phyloP scores from a whole-genome alignment of 768 basidiomycete species.

The Leccinum obscurum region DNA sequence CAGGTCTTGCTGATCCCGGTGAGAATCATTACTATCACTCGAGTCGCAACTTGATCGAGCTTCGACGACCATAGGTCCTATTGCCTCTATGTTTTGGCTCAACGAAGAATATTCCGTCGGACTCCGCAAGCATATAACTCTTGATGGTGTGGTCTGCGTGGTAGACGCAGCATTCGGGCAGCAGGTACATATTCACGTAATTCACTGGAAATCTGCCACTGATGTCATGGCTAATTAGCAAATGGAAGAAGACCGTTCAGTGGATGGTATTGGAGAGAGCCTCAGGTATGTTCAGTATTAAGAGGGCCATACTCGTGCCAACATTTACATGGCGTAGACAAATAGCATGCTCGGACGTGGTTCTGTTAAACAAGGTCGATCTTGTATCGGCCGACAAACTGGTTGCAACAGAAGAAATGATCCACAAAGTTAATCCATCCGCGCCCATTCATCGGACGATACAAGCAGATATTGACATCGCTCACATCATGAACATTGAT shows the following conservation, averaged over 20 bases:
- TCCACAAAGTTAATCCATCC: slow-evolving; percentile 78
- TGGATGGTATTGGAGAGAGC: slow-evolving; percentile 73
- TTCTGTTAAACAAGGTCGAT: slow-evolving; percentile 91
- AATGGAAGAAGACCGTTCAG: slow-evolving; percentile 76
- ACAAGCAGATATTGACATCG: slow-evolving; percentile 71
- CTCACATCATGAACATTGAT: slow-evolving; percentile 73
- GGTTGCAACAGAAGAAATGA: slow-evolving; percentile 50
- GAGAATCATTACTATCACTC: slow-evolving; percentile 10
- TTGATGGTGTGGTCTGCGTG: slow-evolving; percentile 92
- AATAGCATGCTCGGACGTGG: slow-evolving; percentile 88
- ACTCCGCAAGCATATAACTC: slow-evolving; percentile 64
- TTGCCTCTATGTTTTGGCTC: slow-evolving; percentile 84
- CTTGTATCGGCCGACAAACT: slow-evolving; percentile 54
- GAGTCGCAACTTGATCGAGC: slow-evolving; percentile 1
- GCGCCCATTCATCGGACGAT: slow-evolving; percentile 73
- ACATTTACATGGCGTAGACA: slow-evolving; percentile 56
- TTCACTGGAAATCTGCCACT: slow-evolving; percentile 28
- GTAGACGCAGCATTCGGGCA: slow-evolving; percentile 85
- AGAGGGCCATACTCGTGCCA: background rate
- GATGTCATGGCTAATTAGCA: slow-evolving; percentile 50
- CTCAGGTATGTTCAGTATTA: slow-evolving; percentile 53
- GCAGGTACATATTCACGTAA: slow-evolving; percentile 41
- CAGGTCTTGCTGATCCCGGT: slow-evolving; percentile 96
- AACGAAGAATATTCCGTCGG: slow-evolving; percentile 79
- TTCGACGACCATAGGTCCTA: slow-evolving; percentile 55